Conservation (phyloP, 2,329 filamentous ascomycete genomes). For the Rutstroemia sydowiana region DNA sequence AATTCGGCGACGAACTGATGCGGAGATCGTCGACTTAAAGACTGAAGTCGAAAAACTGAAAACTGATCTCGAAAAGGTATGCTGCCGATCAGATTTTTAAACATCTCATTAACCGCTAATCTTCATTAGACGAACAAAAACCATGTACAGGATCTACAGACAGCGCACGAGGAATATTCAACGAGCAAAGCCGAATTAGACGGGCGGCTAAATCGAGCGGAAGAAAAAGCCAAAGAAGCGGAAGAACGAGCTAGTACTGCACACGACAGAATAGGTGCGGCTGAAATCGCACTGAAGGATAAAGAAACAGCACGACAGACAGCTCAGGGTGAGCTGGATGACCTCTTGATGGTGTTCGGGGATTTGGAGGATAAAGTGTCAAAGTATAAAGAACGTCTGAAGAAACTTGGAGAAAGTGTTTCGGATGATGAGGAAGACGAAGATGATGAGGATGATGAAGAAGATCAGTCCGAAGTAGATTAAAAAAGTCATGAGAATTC, state of each 20-base stretch:
- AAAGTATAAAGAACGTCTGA: conserved; percentile 53
- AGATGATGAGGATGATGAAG: conserved; percentile 33
- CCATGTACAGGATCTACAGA: conserved; percentile 52
- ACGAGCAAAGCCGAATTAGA: conserved; percentile 32
- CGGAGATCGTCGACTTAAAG: conserved; percentile 56
- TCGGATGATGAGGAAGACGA: conserved; percentile 70
- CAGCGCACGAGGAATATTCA: conserved; percentile 43
- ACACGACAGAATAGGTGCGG: conserved; percentile 30
- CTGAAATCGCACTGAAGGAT: conserved; percentile 29
- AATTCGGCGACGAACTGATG: conserved; percentile 43
- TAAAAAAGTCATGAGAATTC: not conserved
- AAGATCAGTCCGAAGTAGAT: conserved; percentile 10
- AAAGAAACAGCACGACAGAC: conserved; percentile 56
- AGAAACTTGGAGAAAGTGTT: conserved; percentile 61
- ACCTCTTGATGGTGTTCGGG: conserved; percentile 72
- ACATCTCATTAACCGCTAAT: conserved; percentile 16
- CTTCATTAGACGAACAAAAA: conserved; percentile 47
- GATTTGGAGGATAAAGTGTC: conserved; percentile 72
- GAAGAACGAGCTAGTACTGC: conserved; percentile 24
- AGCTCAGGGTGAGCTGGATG: conserved; percentile 68
- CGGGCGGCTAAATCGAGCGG: conserved; percentile 21
- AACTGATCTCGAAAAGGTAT: conserved; percentile 53
- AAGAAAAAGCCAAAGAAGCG: conserved; percentile 40
- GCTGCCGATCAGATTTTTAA: not conserved
- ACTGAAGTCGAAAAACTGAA: conserved; percentile 54